Percentiles rank a stretch among this genome's conserved stretches.
Conservation (phyloP, 257 asterid species). For the Nicotiana sylvestris region DNA sequence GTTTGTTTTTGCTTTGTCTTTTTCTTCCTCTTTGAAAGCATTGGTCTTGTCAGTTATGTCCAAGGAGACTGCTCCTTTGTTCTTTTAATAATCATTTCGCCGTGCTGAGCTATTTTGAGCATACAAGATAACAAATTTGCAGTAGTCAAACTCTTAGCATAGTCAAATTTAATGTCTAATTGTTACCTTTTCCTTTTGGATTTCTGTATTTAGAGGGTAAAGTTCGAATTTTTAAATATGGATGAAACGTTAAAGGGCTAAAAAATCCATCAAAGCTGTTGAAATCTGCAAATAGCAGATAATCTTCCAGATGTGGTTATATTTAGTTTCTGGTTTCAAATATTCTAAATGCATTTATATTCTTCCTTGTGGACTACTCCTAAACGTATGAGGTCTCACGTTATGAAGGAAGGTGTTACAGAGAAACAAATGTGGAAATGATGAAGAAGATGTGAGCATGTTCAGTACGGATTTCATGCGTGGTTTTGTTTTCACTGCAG, state of each 20-base stretch:
- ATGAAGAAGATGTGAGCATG: background rate
- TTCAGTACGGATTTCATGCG: background rate
- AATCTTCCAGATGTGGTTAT: background rate
- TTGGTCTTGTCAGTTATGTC: background rate
- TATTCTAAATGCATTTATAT: background rate
- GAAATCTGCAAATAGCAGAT: background rate
- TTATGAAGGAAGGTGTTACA: background rate
- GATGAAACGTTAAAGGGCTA: background rate
- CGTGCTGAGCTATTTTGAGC: background rate
- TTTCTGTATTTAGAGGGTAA: background rate
- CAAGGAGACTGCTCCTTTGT: background rate
- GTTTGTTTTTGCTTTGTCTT: background rate
- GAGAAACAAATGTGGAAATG: background rate
- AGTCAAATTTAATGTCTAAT: background rate
- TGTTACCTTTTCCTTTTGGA: background rate
- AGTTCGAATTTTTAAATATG: background rate
- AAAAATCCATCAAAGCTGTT: background rate
- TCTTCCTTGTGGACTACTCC: background rate
- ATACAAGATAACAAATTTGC: background rate
- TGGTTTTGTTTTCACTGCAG: background rate
- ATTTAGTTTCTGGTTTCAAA: background rate
- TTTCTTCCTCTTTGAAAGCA: constrained; percentile 5
- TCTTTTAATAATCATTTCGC: background rate
- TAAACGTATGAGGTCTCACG: background rate
- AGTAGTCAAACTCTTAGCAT: background rate